Evolutionary conservation across 495 filamentous ascomycete species (phyloP).

Genomic region (Neurospora sp.): DNA sequence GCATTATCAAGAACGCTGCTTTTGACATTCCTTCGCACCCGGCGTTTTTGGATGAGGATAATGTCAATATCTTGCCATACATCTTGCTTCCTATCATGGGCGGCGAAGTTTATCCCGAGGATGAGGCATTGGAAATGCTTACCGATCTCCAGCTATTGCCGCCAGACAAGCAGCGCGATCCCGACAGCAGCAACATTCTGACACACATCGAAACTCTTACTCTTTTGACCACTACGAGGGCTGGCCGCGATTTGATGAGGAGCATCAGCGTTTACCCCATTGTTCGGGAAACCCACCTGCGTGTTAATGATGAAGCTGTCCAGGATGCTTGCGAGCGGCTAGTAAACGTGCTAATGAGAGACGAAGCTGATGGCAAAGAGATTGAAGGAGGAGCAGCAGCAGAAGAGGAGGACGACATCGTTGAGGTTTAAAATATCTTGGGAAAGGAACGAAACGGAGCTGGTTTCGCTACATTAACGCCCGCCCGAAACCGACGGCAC

Average conservation of each 20-base stretch:
- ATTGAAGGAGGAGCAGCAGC: conserved; percentile 49
- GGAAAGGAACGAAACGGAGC: neutral
- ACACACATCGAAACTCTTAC: conserved; percentile 84
- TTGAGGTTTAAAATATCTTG: conserved; percentile 28
- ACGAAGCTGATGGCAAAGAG: conserved; percentile 56
- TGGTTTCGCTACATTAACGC: neutral
- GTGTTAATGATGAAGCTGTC: conserved; percentile 70
- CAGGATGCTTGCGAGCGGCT: conserved; percentile 77
- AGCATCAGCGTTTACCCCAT: conserved; percentile 78
- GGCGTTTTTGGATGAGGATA: conserved; percentile 54
- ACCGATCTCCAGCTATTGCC: conserved; percentile 80
- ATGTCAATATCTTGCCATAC: conserved; percentile 76
- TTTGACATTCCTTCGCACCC: conserved; percentile 60
- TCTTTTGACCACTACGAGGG: conserved; percentile 67
- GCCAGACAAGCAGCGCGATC: conserved; percentile 75
- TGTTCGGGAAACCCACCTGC: conserved; percentile 73
- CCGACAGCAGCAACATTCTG: conserved; percentile 60
- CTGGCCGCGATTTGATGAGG: conserved; percentile 64
- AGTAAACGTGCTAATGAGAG: conserved; percentile 86
- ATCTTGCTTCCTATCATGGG: conserved; percentile 60
- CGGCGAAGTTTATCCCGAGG: conserved; percentile 53
- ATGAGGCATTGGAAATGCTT: conserved; percentile 70
- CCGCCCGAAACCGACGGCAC: neutral
- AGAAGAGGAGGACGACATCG: conserved; percentile 21
- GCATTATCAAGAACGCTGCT: conserved; percentile 81